Percentiles rank a stretch among this genome's conserved stretches.
Conservation (phyloP, 352 stramenopile genomes). For the Phytopythium cucurbitacearum region DNA sequence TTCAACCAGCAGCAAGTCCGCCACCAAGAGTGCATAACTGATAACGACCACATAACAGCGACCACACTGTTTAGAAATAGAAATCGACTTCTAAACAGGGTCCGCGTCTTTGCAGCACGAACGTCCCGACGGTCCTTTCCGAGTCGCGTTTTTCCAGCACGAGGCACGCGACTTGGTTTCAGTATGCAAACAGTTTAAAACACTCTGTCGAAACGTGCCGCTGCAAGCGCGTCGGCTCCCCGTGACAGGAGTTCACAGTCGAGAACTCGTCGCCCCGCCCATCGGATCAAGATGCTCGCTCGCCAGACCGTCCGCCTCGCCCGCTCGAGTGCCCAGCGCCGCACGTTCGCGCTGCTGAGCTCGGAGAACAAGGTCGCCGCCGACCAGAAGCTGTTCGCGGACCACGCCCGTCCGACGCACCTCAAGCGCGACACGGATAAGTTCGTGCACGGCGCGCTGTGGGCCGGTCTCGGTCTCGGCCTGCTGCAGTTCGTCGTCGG, state of each 20-base stretch:
- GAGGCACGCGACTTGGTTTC: background rate
- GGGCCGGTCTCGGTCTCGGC: slow-evolving; percentile 42
- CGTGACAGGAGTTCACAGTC: background rate
- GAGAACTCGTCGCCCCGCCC: background rate
- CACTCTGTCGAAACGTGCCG: background rate
- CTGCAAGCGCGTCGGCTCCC: background rate
- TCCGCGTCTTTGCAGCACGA: slow-evolving; percentile 1
- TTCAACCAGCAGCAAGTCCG: background rate
- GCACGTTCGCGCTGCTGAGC: slow-evolving; percentile 63
- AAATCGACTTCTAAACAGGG: background rate
- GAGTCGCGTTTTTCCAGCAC: background rate
- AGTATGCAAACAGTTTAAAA: slow-evolving; percentile 1
- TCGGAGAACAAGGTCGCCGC: slow-evolving; percentile 53
- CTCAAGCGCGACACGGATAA: slow-evolving; percentile 60
- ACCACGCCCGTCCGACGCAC: slow-evolving; percentile 58
- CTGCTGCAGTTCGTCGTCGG: slow-evolving; percentile 56
- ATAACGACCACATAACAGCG: background rate
- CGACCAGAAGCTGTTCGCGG: slow-evolving; percentile 69
- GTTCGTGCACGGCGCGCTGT: slow-evolving; percentile 28
- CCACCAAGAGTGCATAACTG: background rate
- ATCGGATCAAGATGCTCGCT: slow-evolving; percentile 38
- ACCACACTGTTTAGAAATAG: background rate
- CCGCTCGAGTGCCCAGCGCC: slow-evolving; percentile 25
- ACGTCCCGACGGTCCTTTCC: background rate
- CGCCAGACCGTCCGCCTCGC: slow-evolving; percentile 38